Evolutionary conservation across 108 stramenopile genomes (phyloP).

Genomic region (Licmophora abbreviata): DNA sequence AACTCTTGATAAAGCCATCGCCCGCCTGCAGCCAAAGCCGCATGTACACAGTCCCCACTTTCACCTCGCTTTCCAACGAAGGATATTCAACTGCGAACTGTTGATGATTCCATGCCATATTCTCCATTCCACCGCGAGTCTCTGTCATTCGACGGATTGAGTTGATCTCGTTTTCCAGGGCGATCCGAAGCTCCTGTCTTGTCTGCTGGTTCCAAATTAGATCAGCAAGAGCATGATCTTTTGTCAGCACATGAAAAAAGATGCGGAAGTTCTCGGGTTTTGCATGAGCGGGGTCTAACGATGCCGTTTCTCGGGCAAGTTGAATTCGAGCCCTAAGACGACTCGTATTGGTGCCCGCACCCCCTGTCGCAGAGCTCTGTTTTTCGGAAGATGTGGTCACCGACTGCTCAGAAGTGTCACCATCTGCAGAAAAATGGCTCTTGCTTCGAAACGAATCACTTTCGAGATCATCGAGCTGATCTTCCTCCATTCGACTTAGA

Average conservation of each 20-base stretch:
- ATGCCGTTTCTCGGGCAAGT: slow-evolving; percentile 1
- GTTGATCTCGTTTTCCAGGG: slow-evolving; percentile 60
- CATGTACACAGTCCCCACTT: slow-evolving; percentile 73
- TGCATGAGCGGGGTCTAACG: not conserved
- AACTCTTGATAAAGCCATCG: slow-evolving; percentile 54
- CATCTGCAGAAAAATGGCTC: no score
- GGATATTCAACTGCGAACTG: slow-evolving; percentile 73
- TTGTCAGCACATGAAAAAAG: slow-evolving; percentile 60
- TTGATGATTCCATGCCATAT: slow-evolving; percentile 79
- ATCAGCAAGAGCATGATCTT: slow-evolving; percentile 70
- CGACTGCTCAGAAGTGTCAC: no score
- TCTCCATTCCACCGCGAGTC: slow-evolving; percentile 33
- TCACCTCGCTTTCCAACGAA: slow-evolving; percentile 50
- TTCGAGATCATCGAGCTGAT: slow-evolving; percentile 69
- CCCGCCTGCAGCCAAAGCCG: slow-evolving; percentile 68
- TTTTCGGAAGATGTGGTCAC: not conserved
- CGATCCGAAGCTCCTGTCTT: slow-evolving; percentile 60
- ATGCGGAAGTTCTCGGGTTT: slow-evolving; percentile 32
- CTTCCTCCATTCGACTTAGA: slow-evolving; percentile 52
- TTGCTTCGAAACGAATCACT: slow-evolving; percentile 26
- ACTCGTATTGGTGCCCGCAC: slow-evolving; percentile 45
- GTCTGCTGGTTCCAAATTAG: slow-evolving; percentile 81
- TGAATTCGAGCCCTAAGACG: slow-evolving; percentile 43
- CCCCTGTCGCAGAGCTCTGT: not conserved
- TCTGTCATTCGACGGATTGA: slow-evolving; percentile 47